A percentile compares a stretch with the other conserved stretches of the same genome.
Conservation (phyloP, 768 basidiomycete genomes). For the Leccinellum luteum region DNA sequence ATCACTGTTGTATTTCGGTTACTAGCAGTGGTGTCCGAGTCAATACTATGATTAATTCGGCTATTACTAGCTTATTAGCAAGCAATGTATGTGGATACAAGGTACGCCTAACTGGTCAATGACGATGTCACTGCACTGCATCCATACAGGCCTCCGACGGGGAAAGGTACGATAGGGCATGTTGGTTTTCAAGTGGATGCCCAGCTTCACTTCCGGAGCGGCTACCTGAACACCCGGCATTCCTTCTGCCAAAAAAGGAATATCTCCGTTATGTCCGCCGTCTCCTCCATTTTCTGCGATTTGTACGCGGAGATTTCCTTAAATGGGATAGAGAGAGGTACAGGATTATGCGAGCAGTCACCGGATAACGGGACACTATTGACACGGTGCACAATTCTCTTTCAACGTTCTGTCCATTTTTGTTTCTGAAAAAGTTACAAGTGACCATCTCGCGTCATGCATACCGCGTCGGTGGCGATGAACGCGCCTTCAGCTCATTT, state of each 20-base stretch:
- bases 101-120: conserved; percentile 16
- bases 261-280: conserved; percentile 2
- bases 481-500: conserved; percentile 18
- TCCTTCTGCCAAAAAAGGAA: neutral
- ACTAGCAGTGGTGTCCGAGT: neutral
- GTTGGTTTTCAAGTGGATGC: conserved; percentile 1
- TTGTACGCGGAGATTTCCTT: neutral
- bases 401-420: conserved; percentile 9
- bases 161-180: conserved; percentile 5
- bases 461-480: conserved; percentile 30
- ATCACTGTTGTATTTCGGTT: conserved; percentile 8
- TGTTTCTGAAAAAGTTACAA: conserved; percentile 6
- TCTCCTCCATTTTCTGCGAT: neutral
- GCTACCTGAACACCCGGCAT: conserved; percentile 19
- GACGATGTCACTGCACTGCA: conserved; percentile 24
- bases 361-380: conserved; percentile 21
- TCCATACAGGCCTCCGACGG: conserved; percentile 6
- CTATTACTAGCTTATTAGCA: no score
- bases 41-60: neutral
- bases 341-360: conserved; percentile 21
- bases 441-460: conserved; percentile 25
- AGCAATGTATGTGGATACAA: conserved; percentile 20
- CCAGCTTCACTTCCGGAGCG: conserved; percentile 18
- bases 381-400: conserved; percentile 4
- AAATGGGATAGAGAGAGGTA: conserved; percentile 12